Evolutionary conservation across 768 basidiomycete species (phyloP).

Genomic region (Leccinum ochraceum): DNA sequence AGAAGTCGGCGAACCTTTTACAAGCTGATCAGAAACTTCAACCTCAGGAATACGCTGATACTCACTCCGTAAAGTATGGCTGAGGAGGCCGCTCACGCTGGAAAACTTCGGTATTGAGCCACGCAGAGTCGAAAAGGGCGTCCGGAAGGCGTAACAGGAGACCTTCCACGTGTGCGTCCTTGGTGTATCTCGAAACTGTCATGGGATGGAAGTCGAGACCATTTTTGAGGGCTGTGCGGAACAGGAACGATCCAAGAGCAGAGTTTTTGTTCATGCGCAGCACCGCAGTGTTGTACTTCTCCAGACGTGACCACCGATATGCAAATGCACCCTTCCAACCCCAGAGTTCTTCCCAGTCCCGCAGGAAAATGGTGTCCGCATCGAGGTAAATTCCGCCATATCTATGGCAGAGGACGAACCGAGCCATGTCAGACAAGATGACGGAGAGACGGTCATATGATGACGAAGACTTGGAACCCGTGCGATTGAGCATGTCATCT

Average conservation of each 20-base stretch:
- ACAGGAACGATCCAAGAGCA: constrained; percentile 89
- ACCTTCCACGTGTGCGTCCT: constrained; percentile 84
- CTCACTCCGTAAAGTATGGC: constrained; percentile 87
- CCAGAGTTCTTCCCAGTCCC: constrained; percentile 99
- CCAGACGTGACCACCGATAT: constrained; percentile 91
- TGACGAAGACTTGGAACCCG: constrained; percentile 84
- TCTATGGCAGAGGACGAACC: constrained; percentile 95
- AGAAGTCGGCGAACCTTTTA: constrained; percentile 82
- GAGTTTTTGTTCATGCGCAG: constrained; percentile 91
- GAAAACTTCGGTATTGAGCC: constrained; percentile 91
- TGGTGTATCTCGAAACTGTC: constrained; percentile 88
- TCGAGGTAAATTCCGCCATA: constrained; percentile 97
- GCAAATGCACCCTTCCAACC: constrained; percentile 97
- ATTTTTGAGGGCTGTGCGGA: constrained; percentile 93
- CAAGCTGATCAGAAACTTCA: constrained; percentile 1
- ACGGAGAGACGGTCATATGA: constrained; percentile 92
- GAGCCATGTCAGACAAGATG: constrained; percentile 94
- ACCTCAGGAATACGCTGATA: constrained; percentile 2
- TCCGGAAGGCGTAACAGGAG: constrained; percentile 89
- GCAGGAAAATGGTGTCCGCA: constrained; percentile 91
- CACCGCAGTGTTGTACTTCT: constrained; percentile 96
- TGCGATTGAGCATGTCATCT: constrained; percentile 69
- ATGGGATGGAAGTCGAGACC: constrained; percentile 96
- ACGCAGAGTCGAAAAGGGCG: constrained; percentile 95
- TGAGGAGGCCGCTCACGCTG: constrained; percentile 93